These are phyloP conservation scores for Suillus paluster DNA, from an alignment of 768 basidiomycete species.

Conservation along the genomic window DNA sequence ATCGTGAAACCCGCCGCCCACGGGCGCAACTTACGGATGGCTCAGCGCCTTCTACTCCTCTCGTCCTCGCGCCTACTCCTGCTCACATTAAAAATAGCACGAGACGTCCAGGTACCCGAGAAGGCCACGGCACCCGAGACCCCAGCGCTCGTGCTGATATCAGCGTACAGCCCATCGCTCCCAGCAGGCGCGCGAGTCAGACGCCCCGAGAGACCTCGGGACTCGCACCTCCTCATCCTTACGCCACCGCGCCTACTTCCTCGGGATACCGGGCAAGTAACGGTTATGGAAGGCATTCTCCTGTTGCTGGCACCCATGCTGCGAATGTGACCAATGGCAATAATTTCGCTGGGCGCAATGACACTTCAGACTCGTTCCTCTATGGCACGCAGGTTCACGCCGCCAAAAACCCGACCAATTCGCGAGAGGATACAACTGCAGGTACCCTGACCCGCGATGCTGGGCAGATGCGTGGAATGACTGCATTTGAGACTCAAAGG, in stretches of 20 bases:
- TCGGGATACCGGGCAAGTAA: constrained; percentile 56
- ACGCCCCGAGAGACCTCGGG: constrained; percentile 53
- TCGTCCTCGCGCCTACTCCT: constrained; percentile 68
- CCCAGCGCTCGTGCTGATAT: constrained; percentile 46
- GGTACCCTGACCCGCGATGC: constrained; percentile 39
- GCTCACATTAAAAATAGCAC: constrained; percentile 64
- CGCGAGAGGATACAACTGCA: constrained; percentile 57
- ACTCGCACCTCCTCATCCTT: constrained; percentile 68
- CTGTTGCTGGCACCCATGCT: constrained; percentile 41
- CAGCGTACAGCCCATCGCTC: constrained; percentile 70
- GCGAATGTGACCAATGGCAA: constrained; percentile 42
- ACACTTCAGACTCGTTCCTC: constrained; percentile 70
- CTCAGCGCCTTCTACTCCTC: constrained; percentile 55
- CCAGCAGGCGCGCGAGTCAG: constrained; percentile 73
- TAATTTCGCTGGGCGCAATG: constrained; percentile 48
- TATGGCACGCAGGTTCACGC: constrained; percentile 55
- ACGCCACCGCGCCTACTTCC: constrained; percentile 65
- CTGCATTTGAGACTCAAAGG: constrained; percentile 71
- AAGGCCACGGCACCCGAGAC: constrained; percentile 54
- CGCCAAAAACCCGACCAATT: constrained; percentile 54
- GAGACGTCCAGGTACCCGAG: constrained; percentile 50
- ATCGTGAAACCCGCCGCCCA: constrained; percentile 61
- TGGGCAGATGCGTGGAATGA: constrained; percentile 54
- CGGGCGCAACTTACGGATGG: constrained; percentile 61
- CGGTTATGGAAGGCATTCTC: constrained; percentile 62